These are phyloP conservation scores for Dacryopinax primogenitus DNA, from an alignment of 768 basidiomycete genomes.

Conservation along the genomic window DNA sequence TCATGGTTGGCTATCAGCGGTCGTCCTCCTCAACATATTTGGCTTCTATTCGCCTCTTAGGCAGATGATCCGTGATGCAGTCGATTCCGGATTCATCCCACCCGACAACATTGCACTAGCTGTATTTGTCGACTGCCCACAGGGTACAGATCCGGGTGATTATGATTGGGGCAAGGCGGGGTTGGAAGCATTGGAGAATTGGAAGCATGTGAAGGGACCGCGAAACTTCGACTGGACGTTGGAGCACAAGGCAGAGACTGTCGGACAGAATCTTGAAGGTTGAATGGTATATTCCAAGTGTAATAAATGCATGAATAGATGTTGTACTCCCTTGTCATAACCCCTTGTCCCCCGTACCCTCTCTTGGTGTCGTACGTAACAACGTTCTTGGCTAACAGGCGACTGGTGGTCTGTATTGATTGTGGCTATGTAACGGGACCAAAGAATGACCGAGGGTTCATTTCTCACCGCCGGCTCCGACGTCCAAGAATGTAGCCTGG, in stretches of 20 bases:
- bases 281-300: not conserved
- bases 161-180: slow-evolving; percentile 73
- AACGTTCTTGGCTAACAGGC: no score
- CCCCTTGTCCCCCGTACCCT: no score
- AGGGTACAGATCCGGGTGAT: slow-evolving; percentile 28
- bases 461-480: no score
- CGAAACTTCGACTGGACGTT: slow-evolving; percentile 16
- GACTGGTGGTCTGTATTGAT: not conserved
- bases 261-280: not conserved
- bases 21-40: slow-evolving; percentile 75
- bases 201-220: slow-evolving; percentile 30
- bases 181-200: slow-evolving; percentile 47
- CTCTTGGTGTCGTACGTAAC: no score
- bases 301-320: not conserved
- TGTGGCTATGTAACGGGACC: not conserved
- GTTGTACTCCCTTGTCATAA: no score
- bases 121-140: slow-evolving; percentile 62
- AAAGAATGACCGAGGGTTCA: not conserved
- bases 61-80: slow-evolving; percentile 51
- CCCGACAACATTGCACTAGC: slow-evolving; percentile 48
- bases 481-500: no score
- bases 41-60: slow-evolving; percentile 76
- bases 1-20: slow-evolving; percentile 37
- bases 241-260: slow-evolving; percentile 6
- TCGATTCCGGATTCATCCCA: slow-evolving; percentile 63